Evolutionary conservation across 2,329 filamentous ascomycete species (phyloP).

Genomic region (Alternaria novae-zelandiae): DNA sequence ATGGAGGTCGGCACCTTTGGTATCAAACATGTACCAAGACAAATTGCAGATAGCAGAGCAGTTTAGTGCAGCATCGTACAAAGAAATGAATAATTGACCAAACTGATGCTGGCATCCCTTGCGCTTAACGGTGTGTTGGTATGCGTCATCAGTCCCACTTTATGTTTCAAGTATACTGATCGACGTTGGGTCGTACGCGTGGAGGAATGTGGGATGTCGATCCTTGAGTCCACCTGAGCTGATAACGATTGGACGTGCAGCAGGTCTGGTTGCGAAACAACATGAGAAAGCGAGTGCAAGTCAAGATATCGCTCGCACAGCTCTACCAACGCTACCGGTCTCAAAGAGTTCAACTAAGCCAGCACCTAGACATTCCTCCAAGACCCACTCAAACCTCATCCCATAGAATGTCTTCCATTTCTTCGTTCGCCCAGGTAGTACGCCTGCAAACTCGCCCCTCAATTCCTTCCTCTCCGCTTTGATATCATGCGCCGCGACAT

Average conservation of each 20-base stretch:
- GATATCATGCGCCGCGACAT: conserved; percentile 57
- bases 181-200: not conserved
- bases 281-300: not conserved
- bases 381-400: conserved; percentile 72
- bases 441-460: conserved; percentile 63
- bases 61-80: not conserved
- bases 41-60: conserved; percentile 3
- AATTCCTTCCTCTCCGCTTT: conserved; percentile 57
- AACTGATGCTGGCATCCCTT: not conserved
- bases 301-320: conserved; percentile 52
- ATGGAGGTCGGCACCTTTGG: not conserved
- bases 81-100: not conserved
- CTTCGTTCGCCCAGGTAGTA: conserved; percentile 66
- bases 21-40: not conserved
- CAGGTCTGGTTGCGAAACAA: not conserved
- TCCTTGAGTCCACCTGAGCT: not conserved
- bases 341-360: conserved; percentile 77
- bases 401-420: conserved; percentile 77
- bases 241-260: not conserved
- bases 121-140: not conserved
- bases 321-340: conserved; percentile 74
- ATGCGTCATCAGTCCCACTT: not conserved
- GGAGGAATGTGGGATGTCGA: not conserved
- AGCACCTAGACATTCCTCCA: conserved; percentile 73
- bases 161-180: not conserved